Conservation (phyloP, 2,329 filamentous ascomycete species). For the Arthrobotrys pseudoclavata region DNA sequence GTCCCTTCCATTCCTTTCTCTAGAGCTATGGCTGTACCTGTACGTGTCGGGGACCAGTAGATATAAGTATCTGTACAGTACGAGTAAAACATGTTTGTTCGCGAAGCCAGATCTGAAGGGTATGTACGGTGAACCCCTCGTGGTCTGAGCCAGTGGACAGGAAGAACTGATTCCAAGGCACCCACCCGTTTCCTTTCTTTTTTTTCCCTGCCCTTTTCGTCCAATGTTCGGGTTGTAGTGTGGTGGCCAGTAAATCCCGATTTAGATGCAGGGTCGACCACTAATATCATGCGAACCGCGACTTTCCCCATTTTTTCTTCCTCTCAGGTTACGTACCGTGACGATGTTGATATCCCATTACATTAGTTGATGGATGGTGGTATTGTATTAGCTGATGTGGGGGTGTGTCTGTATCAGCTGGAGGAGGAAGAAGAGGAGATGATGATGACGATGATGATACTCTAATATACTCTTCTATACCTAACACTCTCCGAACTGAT, state of each 20-base stretch:
- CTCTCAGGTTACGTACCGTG: neutral
- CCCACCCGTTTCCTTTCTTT: neutral
- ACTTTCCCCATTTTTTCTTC: neutral
- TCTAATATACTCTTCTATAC: neutral
- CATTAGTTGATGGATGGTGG: neutral
- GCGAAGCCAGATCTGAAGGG: neutral
- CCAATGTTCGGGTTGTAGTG: conserved; percentile 12
- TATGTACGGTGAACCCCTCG: conserved; percentile 31
- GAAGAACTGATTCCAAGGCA: conserved; percentile 40
- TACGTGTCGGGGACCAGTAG: neutral
- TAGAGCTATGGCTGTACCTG: neutral
- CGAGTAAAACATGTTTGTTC: too few relatives aligned
- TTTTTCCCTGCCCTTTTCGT: neutral
- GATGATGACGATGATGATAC: neutral
- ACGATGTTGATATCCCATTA: neutral
- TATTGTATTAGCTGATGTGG: neutral
- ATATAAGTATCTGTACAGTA: neutral
- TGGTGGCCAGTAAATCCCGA: neutral
- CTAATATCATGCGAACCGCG: conserved; percentile 6
- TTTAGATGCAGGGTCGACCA: conserved; percentile 6
- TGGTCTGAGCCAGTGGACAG: conserved; percentile 58
- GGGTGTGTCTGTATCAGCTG: neutral
- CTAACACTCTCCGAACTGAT: too few relatives aligned
- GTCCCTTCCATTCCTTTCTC: neutral
- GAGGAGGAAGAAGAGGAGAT: neutral